These are phyloP conservation scores for Geotrichum candidum DNA, from an alignment of 1,139 yeast genomes.

Conservation along the genomic window DNA sequence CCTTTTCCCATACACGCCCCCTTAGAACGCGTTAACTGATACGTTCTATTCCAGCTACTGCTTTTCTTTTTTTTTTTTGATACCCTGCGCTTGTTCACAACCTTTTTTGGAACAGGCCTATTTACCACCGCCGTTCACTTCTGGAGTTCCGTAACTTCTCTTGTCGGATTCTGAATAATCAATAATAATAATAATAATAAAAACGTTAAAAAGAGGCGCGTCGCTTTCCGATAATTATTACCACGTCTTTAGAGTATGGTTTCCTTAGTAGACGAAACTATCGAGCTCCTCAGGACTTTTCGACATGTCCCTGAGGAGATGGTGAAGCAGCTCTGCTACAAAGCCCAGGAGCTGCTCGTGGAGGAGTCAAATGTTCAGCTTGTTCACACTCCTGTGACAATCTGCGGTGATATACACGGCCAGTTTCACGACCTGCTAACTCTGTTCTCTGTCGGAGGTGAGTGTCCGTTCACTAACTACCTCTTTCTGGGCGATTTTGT, in stretches of 20 bases:
- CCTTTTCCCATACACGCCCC: neutral
- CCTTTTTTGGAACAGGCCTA: neutral
- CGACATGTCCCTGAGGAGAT: slow-evolving; percentile 78
- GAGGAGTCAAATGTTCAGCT: slow-evolving; percentile 90
- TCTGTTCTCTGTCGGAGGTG: slow-evolving; percentile 77
- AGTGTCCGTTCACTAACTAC: slow-evolving; percentile 72
- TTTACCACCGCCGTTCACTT: neutral
- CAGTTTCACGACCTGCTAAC: slow-evolving; percentile 90
- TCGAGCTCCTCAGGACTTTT: slow-evolving; percentile 59
- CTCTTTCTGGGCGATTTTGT: slow-evolving; percentile 76
- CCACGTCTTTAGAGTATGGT: slow-evolving; percentile 5
- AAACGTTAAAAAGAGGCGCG: neutral
- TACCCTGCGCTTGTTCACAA: neutral
- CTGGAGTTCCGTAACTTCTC: neutral
- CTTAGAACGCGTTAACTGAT: neutral
- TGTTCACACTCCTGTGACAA: slow-evolving; percentile 93
- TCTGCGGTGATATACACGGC: slow-evolving; percentile 97
- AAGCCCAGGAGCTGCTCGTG: slow-evolving; percentile 84
- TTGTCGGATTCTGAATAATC: neutral
- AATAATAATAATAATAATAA: neutral
- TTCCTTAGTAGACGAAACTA: slow-evolving; percentile 35
- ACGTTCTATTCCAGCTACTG: neutral
- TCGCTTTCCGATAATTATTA: neutral
- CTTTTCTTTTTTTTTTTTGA: neutral
- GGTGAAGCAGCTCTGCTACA: slow-evolving; percentile 72